Percentiles rank a stretch among this genome's conserved stretches.
phyloP scores from a whole-genome alignment of 495 filamentous ascomycete species.

The Xanthoparmelia taractica region DNA sequence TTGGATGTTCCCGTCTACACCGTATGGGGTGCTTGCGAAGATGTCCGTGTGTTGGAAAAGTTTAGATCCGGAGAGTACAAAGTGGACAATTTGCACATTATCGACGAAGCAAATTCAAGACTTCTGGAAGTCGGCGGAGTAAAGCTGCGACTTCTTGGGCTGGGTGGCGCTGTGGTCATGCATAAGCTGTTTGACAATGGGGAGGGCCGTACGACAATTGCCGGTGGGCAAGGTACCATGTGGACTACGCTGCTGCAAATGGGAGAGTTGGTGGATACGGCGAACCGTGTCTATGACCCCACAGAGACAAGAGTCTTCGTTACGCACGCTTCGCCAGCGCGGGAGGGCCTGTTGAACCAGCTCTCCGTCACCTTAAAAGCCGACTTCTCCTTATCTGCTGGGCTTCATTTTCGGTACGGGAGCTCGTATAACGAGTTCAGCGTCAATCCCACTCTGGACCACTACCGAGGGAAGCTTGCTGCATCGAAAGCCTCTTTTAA shows the following conservation, averaged over 20 bases:
- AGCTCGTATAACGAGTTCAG: conserved; percentile 99
- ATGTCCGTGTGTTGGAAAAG: conserved; percentile 96
- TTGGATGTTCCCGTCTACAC: conserved; percentile 96
- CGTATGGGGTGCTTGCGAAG: conserved; percentile 98
- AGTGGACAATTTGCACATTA: conserved; percentile 93
- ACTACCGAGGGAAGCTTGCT: conserved; percentile 98
- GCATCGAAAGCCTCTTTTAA: conserved; percentile 98
- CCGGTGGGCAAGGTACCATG: conserved; percentile 98
- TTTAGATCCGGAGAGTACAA: conserved; percentile 98
- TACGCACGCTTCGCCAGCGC: conserved; percentile 93
- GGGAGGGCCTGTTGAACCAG: conserved; percentile 96
- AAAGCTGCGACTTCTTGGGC: conserved; percentile 86
- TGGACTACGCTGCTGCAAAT: conserved; percentile 98
- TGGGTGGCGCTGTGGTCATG: conserved; percentile 98
- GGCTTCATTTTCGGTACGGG: conserved; percentile 96
- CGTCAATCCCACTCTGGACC: conserved; percentile 95
- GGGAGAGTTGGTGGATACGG: conserved; percentile 96
- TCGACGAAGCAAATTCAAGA: conserved; percentile 94
- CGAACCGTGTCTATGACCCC: conserved; percentile 95
- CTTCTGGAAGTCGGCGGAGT: conserved; percentile 90
- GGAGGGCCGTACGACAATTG: conserved; percentile 95
- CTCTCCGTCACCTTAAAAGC: conserved; percentile 96
- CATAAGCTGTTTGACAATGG: conserved; percentile 99
- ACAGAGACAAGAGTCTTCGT: conserved; percentile 97
- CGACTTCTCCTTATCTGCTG: conserved; percentile 96